phyloP scores from a whole-genome alignment of 306 rosid species.

The Lablab purpureus region DNA sequence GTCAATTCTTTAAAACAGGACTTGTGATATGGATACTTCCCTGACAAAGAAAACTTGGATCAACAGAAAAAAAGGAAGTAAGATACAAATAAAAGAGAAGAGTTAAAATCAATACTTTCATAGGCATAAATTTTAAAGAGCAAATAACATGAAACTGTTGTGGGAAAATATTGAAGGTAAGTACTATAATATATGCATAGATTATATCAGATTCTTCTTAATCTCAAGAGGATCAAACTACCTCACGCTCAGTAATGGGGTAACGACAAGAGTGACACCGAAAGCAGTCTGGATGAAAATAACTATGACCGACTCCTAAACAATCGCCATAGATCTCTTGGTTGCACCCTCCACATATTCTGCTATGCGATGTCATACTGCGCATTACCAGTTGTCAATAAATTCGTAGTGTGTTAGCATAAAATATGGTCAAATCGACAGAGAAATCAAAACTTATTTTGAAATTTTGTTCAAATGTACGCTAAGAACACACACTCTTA shows the following conservation, averaged over 20 bases:
- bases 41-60: conserved; percentile 92
- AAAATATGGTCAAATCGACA: conserved; percentile 14
- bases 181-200: neutral
- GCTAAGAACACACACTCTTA: neutral
- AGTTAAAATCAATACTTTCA: conserved; percentile 29
- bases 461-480: conserved; percentile 5
- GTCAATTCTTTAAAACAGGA: conserved; percentile 79
- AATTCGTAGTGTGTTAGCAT: conserved; percentile 13
- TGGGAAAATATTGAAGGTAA: conserved; percentile 18
- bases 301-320: conserved; percentile 71
- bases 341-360: conserved; percentile 81
- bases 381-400: conserved; percentile 35
- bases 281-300: conserved; percentile 88
- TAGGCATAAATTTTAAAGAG: conserved; percentile 23
- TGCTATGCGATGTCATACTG: conserved; percentile 46
- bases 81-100: conserved; percentile 53
- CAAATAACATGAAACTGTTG: conserved; percentile 2
- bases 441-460: conserved; percentile 14
- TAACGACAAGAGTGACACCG: conserved; percentile 73
- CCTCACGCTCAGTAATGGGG: conserved; percentile 93
- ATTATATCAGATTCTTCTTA: neutral
- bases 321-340: conserved; percentile 73
- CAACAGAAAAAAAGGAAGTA: conserved; percentile 61
- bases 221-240: conserved; percentile 49
- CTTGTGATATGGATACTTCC: conserved; percentile 90